These are phyloP conservation scores for Silene latifolia DNA, from an alignment of 148 eudicot species.

Conservation along the genomic window DNA sequence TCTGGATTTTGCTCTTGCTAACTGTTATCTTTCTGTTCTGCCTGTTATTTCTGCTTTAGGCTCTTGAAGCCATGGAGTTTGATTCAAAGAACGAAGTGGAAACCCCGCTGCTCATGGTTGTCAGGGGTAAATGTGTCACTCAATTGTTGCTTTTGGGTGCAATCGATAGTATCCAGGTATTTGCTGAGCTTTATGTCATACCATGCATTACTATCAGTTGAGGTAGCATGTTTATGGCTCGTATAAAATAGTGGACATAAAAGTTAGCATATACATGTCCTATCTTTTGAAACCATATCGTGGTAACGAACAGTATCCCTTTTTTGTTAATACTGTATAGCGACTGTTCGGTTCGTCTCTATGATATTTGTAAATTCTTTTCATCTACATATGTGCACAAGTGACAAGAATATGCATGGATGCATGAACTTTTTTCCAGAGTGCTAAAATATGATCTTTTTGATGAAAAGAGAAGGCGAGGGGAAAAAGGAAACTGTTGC, in stretches of 20 bases:
- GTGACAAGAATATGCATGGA: too few relatives aligned
- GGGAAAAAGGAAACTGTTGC: too few relatives aligned
- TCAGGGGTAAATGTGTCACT: constrained; percentile 90
- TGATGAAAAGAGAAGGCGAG: too few relatives aligned
- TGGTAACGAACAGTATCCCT: too few relatives aligned
- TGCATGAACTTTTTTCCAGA: too few relatives aligned
- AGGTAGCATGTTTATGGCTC: neutral
- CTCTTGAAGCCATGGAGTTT: constrained; percentile 49
- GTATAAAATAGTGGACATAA: neutral
- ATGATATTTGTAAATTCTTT: too few relatives aligned
- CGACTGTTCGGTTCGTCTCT: too few relatives aligned
- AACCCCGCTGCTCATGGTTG: constrained; percentile 57
- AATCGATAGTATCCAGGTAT: constrained; percentile 91
- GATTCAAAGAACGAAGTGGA: constrained; percentile 60
- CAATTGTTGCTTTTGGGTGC: constrained; percentile 83
- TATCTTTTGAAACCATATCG: too few relatives aligned
- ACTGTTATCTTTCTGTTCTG: constrained; percentile 12
- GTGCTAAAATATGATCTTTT: too few relatives aligned
- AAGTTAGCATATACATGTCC: too few relatives aligned
- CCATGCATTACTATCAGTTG: neutral
- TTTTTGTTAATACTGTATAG: too few relatives aligned
- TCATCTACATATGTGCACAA: too few relatives aligned
- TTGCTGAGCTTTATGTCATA: constrained; percentile 2
- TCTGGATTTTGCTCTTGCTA: neutral
- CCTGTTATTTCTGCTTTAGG: constrained; percentile 31